Conservation (phyloP, 371 early-diverging fungal genomes). For the Phascolomyces articulosus region DNA sequence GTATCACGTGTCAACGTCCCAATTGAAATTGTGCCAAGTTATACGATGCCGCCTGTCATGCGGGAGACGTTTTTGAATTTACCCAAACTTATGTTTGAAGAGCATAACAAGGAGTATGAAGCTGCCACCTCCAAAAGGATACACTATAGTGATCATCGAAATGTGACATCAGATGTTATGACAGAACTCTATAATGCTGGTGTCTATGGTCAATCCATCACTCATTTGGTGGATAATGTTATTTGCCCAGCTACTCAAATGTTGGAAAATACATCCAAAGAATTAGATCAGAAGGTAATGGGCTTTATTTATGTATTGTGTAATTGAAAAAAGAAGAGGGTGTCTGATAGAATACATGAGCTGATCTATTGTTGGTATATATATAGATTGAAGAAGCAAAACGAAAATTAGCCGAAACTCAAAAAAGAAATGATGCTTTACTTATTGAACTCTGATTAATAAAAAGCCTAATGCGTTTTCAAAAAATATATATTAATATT, state of each 20-base stretch:
- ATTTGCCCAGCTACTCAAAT: constrained; percentile 57
- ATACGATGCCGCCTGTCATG: constrained; percentile 27
- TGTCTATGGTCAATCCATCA: constrained; percentile 59
- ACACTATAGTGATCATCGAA: constrained; percentile 13
- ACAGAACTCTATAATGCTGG: constrained; percentile 58
- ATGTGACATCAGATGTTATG: constrained; percentile 33
- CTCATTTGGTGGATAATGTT: constrained; percentile 57
- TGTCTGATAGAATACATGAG: neutral
- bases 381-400: constrained; percentile 17
- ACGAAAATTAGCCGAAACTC: constrained; percentile 1
- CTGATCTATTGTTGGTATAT: neutral
- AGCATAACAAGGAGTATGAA: constrained; percentile 46
- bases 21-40: constrained; percentile 43
- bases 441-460: constrained; percentile 10
- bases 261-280: constrained; percentile 26
- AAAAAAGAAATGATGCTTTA: neutral
- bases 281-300: constrained; percentile 28
- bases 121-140: constrained; percentile 13
- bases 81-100: constrained; percentile 52
- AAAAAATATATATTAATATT: neutral
- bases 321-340: too few species aligned
- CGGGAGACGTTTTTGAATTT: constrained; percentile 44
- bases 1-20: constrained; percentile 41
- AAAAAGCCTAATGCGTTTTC: neutral
- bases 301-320: neutral